Base-by-base conservation (phyloP, 2,329 filamentous ascomycete species). In the Hymenoscyphus infarciens region DNA sequence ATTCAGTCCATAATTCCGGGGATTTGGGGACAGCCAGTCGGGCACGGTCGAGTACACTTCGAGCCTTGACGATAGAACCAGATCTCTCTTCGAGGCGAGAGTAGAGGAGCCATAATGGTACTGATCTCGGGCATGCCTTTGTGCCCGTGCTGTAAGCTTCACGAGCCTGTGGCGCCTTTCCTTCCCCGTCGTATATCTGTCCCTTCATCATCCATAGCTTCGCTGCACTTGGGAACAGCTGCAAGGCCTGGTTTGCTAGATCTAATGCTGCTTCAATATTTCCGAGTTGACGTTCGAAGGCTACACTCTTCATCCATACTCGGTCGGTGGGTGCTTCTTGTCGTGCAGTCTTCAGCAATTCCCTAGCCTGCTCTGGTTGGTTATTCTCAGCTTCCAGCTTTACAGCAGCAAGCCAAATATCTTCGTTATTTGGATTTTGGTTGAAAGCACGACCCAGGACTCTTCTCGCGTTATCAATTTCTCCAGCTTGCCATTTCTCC, bases 181-280 rank as follows among this genome's bases (percentile, higher is more conserved):
- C 87, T 56, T 92, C 83, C 53, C 87, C 84, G 73, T 97, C 90
- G 80, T 99, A 99, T 66, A 98, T 95, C 74, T 99, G 95, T 0
- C 96, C 95, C 78, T 99, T 99, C 80, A 97, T 91, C 90, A 98
- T 97, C 89, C 94, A 97, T 27, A 99, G 82, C 77, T 98, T 98
- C 59, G 91, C 83, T 13, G 89, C 86, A 54, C 87, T 85, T 0
- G 95, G 94, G 79, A 96, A 99, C 10, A 91, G 83, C 68, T 93
- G 88, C 39, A 99, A 80, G 1, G 89, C 95, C 74, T 96, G 89
- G 64, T 93, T 91, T 53, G 91, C 91, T 11, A 99, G 86, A 71
- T 96, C 90, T 15, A 99, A 82, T 0, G 95, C 93, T 1, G 87
- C 86, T 56, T 97, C 91, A 29, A 82, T 81, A 70, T 95, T 89